Conservation (phyloP, 176 grass and related monocot species). For the Bonia amplexicaulis region DNA sequence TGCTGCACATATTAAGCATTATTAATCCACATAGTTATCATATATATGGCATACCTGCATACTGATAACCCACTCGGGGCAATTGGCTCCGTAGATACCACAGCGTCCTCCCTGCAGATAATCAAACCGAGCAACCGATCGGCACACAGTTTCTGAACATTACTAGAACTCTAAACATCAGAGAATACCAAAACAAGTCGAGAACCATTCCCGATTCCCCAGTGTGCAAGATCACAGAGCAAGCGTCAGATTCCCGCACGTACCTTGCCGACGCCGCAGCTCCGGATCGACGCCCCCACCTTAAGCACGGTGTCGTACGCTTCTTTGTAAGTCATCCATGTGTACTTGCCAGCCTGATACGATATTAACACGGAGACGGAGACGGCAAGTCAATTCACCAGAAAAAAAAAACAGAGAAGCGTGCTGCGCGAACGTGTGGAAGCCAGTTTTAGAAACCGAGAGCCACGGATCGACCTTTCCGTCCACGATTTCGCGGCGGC, state of each 20-base stretch:
- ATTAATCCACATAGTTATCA: not conserved
- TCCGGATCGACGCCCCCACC: conserved; percentile 66
- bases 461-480: conserved; percentile 39
- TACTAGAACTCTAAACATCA: not conserved
- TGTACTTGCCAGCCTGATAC: conserved; percentile 63
- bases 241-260: not conserved
- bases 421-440: not conserved
- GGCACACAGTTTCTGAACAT: not conserved
- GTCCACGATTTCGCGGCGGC: conserved; percentile 52
- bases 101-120: conserved; percentile 67
- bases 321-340: conserved; percentile 83
- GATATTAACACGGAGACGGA: conserved; percentile 12
- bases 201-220: not conserved
- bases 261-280: conserved; percentile 65
- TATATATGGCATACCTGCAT: conserved; percentile 57
- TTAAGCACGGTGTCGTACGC: conserved; percentile 74
- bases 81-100: conserved; percentile 90
- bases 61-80: conserved; percentile 81
- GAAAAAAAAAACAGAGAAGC: not conserved
- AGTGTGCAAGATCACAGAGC: not conserved
- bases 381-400: not conserved
- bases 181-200: not conserved
- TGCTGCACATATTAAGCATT: not conserved
- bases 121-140: not conserved
- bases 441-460: not conserved